Conservation (phyloP, 108 stramenopile genomes). For the Cyclotella choctawhatcheeana region DNA sequence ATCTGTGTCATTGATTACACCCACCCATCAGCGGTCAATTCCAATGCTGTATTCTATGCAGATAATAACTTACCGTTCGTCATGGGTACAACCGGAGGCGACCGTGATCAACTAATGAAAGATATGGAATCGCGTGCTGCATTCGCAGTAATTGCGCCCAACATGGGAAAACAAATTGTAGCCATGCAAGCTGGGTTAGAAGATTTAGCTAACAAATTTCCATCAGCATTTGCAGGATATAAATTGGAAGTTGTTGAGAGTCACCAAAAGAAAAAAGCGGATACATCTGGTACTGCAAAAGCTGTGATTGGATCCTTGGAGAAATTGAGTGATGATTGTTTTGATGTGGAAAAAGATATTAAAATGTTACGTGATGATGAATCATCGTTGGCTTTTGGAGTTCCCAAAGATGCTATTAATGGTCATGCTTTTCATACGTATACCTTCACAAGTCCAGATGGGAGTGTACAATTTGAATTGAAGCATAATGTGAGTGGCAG, state of each 20-base stretch:
- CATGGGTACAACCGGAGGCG: conserved; percentile 96
- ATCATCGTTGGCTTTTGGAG: conserved; percentile 90
- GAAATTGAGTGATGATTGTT: conserved; percentile 65
- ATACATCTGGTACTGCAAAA: conserved; percentile 98
- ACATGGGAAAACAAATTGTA: conserved; percentile 99
- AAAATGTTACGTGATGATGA: conserved; percentile 89
- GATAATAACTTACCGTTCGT: conserved; percentile 88
- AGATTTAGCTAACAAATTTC: conserved; percentile 89
- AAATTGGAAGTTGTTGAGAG: conserved; percentile 90
- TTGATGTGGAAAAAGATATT: conserved; percentile 88
- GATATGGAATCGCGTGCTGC: conserved; percentile 74
- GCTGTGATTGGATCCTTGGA: conserved; percentile 91
- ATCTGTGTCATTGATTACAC: conserved; percentile 97
- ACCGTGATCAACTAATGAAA: conserved; percentile 80
- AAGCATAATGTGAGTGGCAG: conserved; percentile 97
- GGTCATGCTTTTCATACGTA: conserved; percentile 99
- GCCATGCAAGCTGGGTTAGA: conserved; percentile 97
- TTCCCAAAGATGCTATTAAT: conserved; percentile 86
- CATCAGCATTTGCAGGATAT: conserved; percentile 94
- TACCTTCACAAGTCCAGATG: conserved; percentile 91
- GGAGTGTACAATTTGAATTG: conserved; percentile 93
- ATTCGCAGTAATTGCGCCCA: conserved; percentile 98
- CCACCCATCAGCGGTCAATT: conserved; percentile 95
- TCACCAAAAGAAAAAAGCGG: conserved; percentile 97
- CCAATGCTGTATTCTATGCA: conserved; percentile 91